Percentiles rank a stretch among this genome's conserved stretches.
Conservation (phyloP, 2,329 filamentous ascomycete species). For the Colletotrichum echinochloae region DNA sequence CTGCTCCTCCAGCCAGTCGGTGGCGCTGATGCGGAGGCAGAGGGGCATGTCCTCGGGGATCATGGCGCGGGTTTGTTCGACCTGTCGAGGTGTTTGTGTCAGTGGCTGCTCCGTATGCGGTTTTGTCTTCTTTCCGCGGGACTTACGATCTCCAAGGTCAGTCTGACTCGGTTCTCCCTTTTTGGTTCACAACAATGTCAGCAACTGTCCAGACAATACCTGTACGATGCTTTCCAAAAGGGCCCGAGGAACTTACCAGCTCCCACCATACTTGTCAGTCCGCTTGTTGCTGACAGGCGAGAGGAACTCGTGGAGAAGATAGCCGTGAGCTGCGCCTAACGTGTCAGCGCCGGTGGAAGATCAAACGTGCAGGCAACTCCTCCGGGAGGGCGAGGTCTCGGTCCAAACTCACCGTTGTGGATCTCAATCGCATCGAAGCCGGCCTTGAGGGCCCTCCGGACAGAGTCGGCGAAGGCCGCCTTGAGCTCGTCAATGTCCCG, state of each 20-base stretch:
- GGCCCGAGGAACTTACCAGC: constrained; percentile 42
- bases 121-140: neutral
- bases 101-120: neutral
- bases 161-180: constrained; percentile 55
- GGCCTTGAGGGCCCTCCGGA: constrained; percentile 68
- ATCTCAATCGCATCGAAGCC: constrained; percentile 67
- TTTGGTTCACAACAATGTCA: neutral
- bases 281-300: constrained; percentile 60
- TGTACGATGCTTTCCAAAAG: neutral
- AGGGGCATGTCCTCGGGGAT: constrained; percentile 78
- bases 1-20: constrained; percentile 78
- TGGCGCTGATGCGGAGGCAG: constrained; percentile 77
- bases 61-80: constrained; percentile 69
- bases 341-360: neutral
- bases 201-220: neutral
- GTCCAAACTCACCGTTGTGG: constrained; percentile 50
- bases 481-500: constrained; percentile 75
- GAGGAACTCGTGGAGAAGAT: constrained; percentile 65
- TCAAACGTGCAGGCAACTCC: too few species aligned
- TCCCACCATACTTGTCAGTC: constrained; percentile 61
- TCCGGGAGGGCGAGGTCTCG: neutral
- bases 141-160: constrained; percentile 68
- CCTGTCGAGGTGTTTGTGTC: constrained; percentile 42
- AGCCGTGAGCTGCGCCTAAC: constrained; percentile 59
- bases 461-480: constrained; percentile 65